These are phyloP conservation scores for Nigrospora oryzae DNA, from an alignment of 2,329 filamentous ascomycete genomes.

Conservation along the genomic window DNA sequence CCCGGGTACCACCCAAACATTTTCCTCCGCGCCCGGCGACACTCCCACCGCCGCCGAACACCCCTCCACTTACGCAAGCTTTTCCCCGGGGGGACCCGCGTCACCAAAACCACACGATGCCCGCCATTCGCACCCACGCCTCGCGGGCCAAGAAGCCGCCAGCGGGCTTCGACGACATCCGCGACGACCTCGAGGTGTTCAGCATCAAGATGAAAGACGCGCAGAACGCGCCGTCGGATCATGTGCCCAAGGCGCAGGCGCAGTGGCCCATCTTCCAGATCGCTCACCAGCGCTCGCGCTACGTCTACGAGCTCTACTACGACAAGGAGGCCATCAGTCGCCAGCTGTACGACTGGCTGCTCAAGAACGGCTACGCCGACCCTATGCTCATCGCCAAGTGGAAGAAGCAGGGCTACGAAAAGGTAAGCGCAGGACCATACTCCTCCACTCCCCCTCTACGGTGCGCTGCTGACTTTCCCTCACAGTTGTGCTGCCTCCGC, in stretches of 20 bases:
- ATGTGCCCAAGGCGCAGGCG: constrained; percentile 76
- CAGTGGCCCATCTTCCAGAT: constrained; percentile 98
- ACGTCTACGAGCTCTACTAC: constrained; percentile 97
- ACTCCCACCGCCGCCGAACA: no score
- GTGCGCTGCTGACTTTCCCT: constrained; percentile 12
- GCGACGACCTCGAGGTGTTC: constrained; percentile 79
- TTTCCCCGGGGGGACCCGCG: no score
- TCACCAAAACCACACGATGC: constrained; percentile 59
- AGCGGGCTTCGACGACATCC: constrained; percentile 80
- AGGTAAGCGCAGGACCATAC: constrained; percentile 44
- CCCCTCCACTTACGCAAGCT: background rate
- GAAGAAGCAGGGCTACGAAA: constrained; percentile 99
- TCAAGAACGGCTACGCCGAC: constrained; percentile 96
- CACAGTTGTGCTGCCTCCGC: constrained; percentile 79
- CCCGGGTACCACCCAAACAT: no score
- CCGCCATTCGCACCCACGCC: constrained; percentile 60
- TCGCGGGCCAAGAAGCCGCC: constrained; percentile 76
- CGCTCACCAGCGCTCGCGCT: constrained; percentile 81
- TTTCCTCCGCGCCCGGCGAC: no score
- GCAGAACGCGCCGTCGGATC: constrained; percentile 78
- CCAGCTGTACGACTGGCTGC: constrained; percentile 85
- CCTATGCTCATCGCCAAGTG: constrained; percentile 95
- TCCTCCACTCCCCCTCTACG: background rate
- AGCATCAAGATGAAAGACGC: constrained; percentile 91
- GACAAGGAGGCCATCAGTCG: constrained; percentile 93